Percentiles rank a stretch among this genome's conserved stretches.
Conservation (phyloP, 2,329 filamentous ascomycete genomes). For the Fusarium acutatum region DNA sequence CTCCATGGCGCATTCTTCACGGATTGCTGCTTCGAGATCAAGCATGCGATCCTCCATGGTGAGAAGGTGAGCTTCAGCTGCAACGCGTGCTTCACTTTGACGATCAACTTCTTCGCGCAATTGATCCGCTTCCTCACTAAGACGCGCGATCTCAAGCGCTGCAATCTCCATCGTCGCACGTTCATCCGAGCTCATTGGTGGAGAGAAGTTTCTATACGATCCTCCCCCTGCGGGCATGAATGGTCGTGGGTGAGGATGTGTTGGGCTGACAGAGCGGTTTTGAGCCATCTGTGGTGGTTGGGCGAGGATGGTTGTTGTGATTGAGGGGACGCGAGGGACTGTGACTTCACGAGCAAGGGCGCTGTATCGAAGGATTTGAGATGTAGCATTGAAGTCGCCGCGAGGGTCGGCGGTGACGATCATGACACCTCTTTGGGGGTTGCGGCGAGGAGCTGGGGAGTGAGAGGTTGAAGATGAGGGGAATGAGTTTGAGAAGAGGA, state of each 20-base stretch:
- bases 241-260: conserved; percentile 49
- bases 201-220: conserved; percentile 52
- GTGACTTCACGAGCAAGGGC: conserved; percentile 93
- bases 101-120: conserved; percentile 74
- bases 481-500: conserved; percentile 89
- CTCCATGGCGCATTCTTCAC: conserved; percentile 88
- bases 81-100: conserved; percentile 74
- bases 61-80: conserved; percentile 77
- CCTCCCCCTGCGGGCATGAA: conserved; percentile 52
- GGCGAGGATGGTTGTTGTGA: conserved; percentile 74
- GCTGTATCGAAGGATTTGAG: conserved; percentile 93
- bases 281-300: conserved; percentile 42
- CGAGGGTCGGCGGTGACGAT: conserved; percentile 93
- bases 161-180: conserved; percentile 83
- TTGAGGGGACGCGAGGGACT: conserved; percentile 85
- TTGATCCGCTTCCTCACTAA: conserved; percentile 76
- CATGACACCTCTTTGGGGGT: conserved; percentile 91
- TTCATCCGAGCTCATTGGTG: conserved; percentile 55
- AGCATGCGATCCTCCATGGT: conserved; percentile 72
- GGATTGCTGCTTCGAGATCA: conserved; percentile 81
- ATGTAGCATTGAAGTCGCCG: conserved; percentile 96
- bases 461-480: conserved; percentile 63
- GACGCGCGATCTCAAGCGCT: conserved; percentile 80
- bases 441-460: conserved; percentile 57
- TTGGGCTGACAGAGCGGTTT: conserved; percentile 42